Percentiles rank a stretch among this genome's conserved stretches.
Conservation (phyloP, 768 basidiomycete species). For the Tylopilus balloui region DNA sequence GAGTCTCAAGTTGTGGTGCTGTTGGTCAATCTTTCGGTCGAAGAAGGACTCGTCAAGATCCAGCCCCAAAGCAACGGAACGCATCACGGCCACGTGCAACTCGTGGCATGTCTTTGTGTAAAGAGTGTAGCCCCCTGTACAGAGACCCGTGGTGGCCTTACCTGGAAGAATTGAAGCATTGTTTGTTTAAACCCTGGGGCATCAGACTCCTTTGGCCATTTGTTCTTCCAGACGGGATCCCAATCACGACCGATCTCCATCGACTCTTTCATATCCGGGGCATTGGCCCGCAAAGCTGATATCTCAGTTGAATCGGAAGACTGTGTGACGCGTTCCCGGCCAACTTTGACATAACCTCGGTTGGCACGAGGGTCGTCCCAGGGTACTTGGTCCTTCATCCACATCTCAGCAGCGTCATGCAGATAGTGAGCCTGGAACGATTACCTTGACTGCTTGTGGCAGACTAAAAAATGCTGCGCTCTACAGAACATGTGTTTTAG, state of each 20-base stretch:
- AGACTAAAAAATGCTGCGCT: slow-evolving; percentile 73
- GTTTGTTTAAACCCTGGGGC: slow-evolving; percentile 65
- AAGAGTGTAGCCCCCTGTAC: neutral
- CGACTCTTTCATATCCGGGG: slow-evolving; percentile 79
- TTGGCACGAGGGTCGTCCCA: slow-evolving; percentile 88
- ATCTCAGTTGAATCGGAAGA: slow-evolving; percentile 69
- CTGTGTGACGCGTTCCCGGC: slow-evolving; percentile 79
- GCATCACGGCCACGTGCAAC: slow-evolving; percentile 73
- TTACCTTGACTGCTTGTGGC: slow-evolving; percentile 57
- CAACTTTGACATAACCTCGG: slow-evolving; percentile 76
- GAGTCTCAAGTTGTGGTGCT: slow-evolving; percentile 77
- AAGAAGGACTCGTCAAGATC: slow-evolving; percentile 72
- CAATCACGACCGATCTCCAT: slow-evolving; percentile 90
- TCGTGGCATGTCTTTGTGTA: slow-evolving; percentile 61
- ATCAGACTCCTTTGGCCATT: slow-evolving; percentile 66
- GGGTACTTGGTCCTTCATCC: slow-evolving; percentile 51
- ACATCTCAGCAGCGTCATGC: neutral
- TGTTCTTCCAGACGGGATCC: slow-evolving; percentile 73
- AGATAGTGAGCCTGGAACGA: neutral
- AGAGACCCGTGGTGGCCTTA: slow-evolving; percentile 21
- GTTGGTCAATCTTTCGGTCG: slow-evolving; percentile 67
- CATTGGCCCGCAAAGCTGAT: slow-evolving; percentile 61
- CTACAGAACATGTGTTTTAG: slow-evolving; percentile 35
- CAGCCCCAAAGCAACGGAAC: slow-evolving; percentile 79
- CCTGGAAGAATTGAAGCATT: slow-evolving; percentile 75